Base-by-base conservation (phyloP, 2,329 filamentous ascomycete species). In the Colletotrichum euphorbiae region DNA sequence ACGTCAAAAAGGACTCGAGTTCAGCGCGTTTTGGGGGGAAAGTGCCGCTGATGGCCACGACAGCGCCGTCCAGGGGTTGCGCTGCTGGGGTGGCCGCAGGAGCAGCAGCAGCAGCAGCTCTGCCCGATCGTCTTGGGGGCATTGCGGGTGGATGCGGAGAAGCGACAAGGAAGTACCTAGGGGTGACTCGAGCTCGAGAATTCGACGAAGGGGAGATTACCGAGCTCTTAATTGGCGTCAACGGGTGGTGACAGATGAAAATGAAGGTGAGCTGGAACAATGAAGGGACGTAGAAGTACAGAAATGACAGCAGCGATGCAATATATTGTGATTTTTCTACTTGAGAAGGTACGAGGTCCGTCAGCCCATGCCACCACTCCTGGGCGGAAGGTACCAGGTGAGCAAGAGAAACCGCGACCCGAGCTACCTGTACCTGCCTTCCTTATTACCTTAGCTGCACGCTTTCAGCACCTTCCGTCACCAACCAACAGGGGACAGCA, bases 21-120 rank as follows among this genome's bases (percentile, higher is more conserved):
- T 77, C 75, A 6, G 76, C 76, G 69, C 92, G 89, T 28, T 81
- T 77, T 6, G 81, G 80, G 1, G 84, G 78, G 71, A 92, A 89
- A 5, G 84, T 85, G 68, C 90, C 90, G 64, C 87, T 89, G 28
- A 91, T 75, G 21, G 84, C 85, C 50, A 93, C 80, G 6, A 79
- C 79, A 71, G 78, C 83, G 4, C 83, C 85, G 2, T 81, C 76
- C 3, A 90, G 78, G 0, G 85, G 78, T 31, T 40, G 56, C 8
- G 65, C 33, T 28, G 69, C 43, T 28, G 59, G 65, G 36, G 48
- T 28, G 21, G 46, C 62, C 8, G 63, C 24, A 28, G 62, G 31
- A 19, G 56, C 62, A 33, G 48, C 54, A 50, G 56, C 62, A 24
- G 48, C 54, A 50, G 64, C 56, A 52, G 61, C 40, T 45, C 65